Base-by-base conservation (phyloP, 2,329 filamentous ascomycete genomes). In the Ampelomyces quisqualis region DNA sequence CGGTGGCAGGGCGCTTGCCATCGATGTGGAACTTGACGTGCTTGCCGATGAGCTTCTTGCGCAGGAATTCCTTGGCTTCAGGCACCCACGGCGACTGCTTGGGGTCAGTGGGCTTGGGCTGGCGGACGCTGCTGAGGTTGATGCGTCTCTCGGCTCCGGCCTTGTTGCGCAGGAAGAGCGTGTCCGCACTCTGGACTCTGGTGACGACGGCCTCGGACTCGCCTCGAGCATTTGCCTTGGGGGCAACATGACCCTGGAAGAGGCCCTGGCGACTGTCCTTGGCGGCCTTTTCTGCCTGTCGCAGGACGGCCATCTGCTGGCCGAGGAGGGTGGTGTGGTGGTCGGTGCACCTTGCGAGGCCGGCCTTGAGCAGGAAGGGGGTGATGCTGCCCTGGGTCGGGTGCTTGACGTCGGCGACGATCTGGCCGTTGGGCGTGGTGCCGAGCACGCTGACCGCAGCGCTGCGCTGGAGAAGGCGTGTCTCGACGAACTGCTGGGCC, bases 21-120 rank as follows among this genome's bases (percentile, higher is more conserved):
- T 98, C 90, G 45, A 95, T 82, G 38, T 80, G 85, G 41, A 96
- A 82, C 67, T 86, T 88, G 53, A 97, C 89, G 54, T 95, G 88
- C 76, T 98, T 98, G 47, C 90, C 93, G 61, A 98, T 98, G 21
- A 96, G 70, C 68, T 85, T 89, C 77, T 95, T 95, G 40, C 93
- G 84, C 51, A 97, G 70, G 65, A 91, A 97, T 67, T 98, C 93
- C 75, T 98, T 98, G 21, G 93, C 91, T 64, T 96, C 91, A 9
- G 93, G 86, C 54, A 83, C 80, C 75, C 91, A 98, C 0, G 90
- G 89, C 27, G 88, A 80, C 70, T 97, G 91, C 42, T 88, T 85
- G 14, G 88, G 80, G 67, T 97, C 91, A 33, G 83, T 85, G 3
- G 86, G 80, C 63, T 95, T 90, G n/a, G 93, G 93, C 42, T 93